Base-by-base conservation (phyloP, 345 rosid species). In the Hypericum perforatum region DNA sequence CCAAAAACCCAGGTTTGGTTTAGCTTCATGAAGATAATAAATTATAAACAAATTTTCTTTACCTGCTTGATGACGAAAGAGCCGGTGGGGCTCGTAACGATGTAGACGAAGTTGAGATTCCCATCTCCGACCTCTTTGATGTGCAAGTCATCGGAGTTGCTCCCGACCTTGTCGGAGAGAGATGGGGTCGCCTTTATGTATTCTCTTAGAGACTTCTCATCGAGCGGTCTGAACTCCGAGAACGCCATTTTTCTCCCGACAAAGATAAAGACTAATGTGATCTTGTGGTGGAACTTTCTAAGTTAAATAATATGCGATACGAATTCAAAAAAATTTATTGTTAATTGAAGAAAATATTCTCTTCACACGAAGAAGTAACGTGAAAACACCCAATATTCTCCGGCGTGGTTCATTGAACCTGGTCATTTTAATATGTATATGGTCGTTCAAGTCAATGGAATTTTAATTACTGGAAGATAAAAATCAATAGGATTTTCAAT, bases 71-170 rank as follows among this genome's bases (percentile, higher is more conserved):
- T 63, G 64, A 92, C 89, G 41, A 92, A 61, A 15, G 98, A 92
- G 8, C 85, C 96, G 56, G 78, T 52, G 22, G 85, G 49, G 57
- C 74, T 76, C 29, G 57, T 50, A 22, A 92, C 80, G 63, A 92
- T 83, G 83, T 70, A 85, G 58, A 88, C 97, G 67, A 78, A 92
- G 59, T 88, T 92, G 62, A 92, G 86, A 52, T 92, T 92, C 50
- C 98, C 98, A 67, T 92, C 98, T 52, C 98, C 98, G 22, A 92
- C 95, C 77, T 92, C 98, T 61, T 75, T 78, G 53, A 85, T 78
- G 49, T 72, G 58, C 74, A 88, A 70, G 60, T 74, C 82, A 9
- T 82, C 91, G 65, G 49, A 75, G 45, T 64, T 73, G 63, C 70
- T 63, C 5, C 82, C 85, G 16, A 88, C 50, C 72, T 63, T 80